A percentile compares a stretch with the other conserved stretches of the same genome.
These are phyloP conservation scores for Lyophyllum atratum DNA, from an alignment of 768 basidiomycete species.

Conservation along the genomic window DNA sequence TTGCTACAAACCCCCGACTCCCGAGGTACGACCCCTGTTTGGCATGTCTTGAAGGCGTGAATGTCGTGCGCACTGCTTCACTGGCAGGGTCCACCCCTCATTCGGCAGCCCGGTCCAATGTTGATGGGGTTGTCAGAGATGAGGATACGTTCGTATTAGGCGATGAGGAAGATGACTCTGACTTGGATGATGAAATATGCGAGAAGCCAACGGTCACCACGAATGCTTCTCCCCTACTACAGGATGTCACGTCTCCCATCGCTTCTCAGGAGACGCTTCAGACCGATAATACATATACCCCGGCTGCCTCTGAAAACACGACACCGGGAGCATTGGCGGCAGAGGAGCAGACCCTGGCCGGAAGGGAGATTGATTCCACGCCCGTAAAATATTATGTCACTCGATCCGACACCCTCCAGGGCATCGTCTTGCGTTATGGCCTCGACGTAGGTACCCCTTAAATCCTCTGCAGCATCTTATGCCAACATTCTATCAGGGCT, in stretches of 20 bases:
- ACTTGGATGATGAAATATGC: conserved; percentile 31
- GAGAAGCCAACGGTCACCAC: background rate
- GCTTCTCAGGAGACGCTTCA: background rate
- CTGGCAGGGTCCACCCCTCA: conserved; percentile 12
- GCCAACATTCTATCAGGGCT: conserved; percentile 39
- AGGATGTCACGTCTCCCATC: background rate
- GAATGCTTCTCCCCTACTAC: background rate
- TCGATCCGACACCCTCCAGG: conserved; percentile 60
- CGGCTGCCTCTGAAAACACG: background rate
- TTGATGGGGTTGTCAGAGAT: conserved; percentile 59
- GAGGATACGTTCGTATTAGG: conserved; percentile 67
- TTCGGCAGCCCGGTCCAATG: conserved; percentile 27
- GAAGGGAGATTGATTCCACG: background rate
- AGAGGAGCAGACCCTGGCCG: background rate
- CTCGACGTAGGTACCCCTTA: conserved; percentile 53
- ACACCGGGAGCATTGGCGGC: background rate
- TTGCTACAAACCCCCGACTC: conserved; percentile 61
- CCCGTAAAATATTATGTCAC: conserved; percentile 54
- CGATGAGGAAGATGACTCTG: conserved; percentile 59
- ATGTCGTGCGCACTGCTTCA: conserved; percentile 28
- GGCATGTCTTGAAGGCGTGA: conserved; percentile 62
- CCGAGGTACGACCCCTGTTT: conserved; percentile 73
- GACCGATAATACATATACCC: background rate
- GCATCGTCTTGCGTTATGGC: conserved; percentile 61
- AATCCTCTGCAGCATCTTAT: background rate